Percentiles rank a stretch among this genome's conserved stretches.
Evolutionary conservation across 176 grass and related monocot genomes (phyloP).

Genomic region (Cenchrus purpureus): DNA sequence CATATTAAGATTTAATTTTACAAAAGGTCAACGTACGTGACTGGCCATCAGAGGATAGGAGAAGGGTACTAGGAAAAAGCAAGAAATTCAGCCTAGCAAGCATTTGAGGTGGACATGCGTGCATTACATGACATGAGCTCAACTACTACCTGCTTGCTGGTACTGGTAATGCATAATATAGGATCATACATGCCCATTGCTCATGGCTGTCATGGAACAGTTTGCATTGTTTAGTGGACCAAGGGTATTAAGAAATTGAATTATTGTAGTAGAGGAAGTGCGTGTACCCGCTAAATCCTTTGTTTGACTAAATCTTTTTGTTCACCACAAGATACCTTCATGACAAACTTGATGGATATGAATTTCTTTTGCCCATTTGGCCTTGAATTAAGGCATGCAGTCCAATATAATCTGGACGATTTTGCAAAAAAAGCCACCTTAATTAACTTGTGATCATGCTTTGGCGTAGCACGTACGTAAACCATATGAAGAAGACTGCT

Average conservation of each 20-base stretch:
- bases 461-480: neutral
- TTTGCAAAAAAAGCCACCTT: neutral
- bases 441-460: neutral
- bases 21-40: neutral
- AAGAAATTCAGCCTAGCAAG: neutral
- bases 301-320: neutral
- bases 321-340: constrained; percentile 2
- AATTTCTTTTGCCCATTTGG: constrained; percentile 1
- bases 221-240: constrained; percentile 9
- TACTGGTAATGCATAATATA: neutral
- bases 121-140: neutral
- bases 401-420: neutral
- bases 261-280: constrained; percentile 16
- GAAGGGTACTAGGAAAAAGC: neutral
- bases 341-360: neutral
- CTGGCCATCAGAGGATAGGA: neutral
- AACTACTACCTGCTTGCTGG: constrained; percentile 1
- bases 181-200: neutral
- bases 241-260: constrained; percentile 14
- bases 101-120: neutral
- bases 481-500: neutral
- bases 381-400: neutral
- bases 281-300: neutral
- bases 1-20: too few species aligned
- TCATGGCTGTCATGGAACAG: constrained; percentile 10